phyloP scores from a whole-genome alignment of 331 rosid species.

The Cydonia oblonga region DNA sequence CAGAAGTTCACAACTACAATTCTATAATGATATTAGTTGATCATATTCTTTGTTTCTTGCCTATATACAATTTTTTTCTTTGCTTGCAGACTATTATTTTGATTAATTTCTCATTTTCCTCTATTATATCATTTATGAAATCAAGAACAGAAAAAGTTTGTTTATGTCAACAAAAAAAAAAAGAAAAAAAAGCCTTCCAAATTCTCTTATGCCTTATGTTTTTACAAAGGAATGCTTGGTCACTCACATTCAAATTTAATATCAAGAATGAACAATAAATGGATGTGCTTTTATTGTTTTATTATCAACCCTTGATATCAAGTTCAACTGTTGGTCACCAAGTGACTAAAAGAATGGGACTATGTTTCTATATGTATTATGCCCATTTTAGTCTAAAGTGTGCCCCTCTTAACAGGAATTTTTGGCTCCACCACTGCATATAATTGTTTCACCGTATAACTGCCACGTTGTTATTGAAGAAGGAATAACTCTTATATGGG shows the following conservation, averaged over 20 bases:
- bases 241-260: no score
- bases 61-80: no score
- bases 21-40: neutral
- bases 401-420: neutral
- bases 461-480: neutral
- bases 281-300: neutral
- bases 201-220: neutral
- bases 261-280: no score
- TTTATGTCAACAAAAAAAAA: neutral
- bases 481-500: no score
- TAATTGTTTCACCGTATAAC: neutral
- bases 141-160: neutral
- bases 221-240: no score
- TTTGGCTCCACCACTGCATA: neutral
- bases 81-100: neutral
- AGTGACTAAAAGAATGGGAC: no score
- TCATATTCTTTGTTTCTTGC: neutral
- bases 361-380: neutral
- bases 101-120: no score
- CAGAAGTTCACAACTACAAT: neutral
- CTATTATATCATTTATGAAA: neutral
- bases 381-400: neutral
- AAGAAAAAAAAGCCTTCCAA: neutral
- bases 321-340: neutral
- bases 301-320: neutral